Evolutionary conservation across 495 filamentous ascomycete species (phyloP).

Genomic region (Penicillium daleae): DNA sequence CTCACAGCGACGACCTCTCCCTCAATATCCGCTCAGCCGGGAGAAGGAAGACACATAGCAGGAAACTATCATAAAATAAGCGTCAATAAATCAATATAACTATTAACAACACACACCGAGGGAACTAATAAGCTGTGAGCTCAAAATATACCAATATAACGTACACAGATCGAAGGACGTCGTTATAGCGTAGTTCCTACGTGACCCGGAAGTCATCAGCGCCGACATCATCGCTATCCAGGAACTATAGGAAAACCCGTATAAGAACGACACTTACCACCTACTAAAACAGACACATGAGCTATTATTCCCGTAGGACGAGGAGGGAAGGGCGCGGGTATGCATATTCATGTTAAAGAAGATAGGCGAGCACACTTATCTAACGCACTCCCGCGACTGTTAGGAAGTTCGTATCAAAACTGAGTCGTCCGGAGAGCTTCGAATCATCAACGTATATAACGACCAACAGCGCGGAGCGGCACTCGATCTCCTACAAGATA

Average conservation of each 20-base stretch:
- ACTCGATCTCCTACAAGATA: background rate
- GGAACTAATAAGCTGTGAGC: too few relatives aligned
- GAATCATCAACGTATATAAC: conserved; percentile 18
- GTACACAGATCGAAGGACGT: conserved; percentile 19
- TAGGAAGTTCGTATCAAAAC: background rate
- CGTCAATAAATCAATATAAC: too few relatives aligned
- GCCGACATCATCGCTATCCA: conserved; percentile 28
- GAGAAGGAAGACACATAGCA: too few relatives aligned
- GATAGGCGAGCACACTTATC: background rate
- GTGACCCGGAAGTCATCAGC: conserved; percentile 13
- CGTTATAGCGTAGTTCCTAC: conserved; percentile 26
- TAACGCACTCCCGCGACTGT: background rate
- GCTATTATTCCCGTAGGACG: conserved; percentile 14
- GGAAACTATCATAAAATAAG: too few relatives aligned
- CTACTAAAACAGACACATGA: conserved; percentile 13
- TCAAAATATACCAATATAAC: conserved; percentile 22
- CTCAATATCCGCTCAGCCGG: too few relatives aligned
- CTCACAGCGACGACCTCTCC: too few relatives aligned
- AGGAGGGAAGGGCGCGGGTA: background rate
- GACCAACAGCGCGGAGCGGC: background rate
- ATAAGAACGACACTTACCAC: conserved; percentile 21
- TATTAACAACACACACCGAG: too few relatives aligned
- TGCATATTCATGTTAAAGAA: conserved; percentile 4
- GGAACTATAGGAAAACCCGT: conserved; percentile 24
- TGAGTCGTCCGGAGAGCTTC: background rate